phyloP scores from a whole-genome alignment of 2,329 filamentous ascomycete genomes.

The Alternaria triticina region DNA sequence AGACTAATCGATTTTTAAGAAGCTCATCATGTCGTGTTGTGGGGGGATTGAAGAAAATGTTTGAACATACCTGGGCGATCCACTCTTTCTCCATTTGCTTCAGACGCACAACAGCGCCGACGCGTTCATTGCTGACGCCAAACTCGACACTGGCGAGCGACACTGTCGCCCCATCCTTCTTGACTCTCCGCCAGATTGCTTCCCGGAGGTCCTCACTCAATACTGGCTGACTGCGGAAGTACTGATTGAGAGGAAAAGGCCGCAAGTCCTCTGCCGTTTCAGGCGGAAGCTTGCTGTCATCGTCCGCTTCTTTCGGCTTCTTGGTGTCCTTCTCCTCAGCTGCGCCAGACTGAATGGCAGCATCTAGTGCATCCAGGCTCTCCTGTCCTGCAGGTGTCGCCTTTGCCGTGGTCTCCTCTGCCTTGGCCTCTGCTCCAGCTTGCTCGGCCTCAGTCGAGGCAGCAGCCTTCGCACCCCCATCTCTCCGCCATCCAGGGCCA shows the following conservation, averaged over 20 bases:
- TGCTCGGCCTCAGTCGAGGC: constrained; percentile 9
- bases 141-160: constrained; percentile 78
- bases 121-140: constrained; percentile 80
- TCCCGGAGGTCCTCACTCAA: constrained; percentile 76
- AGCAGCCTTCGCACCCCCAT: constrained; percentile 23
- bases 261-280: constrained; percentile 43
- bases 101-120: constrained; percentile 83
- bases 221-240: constrained; percentile 74
- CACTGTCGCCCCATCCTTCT: constrained; percentile 66
- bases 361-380: constrained; percentile 36
- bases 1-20: constrained; percentile 95
- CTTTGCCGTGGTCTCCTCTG: constrained; percentile 28
- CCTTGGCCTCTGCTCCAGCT: constrained; percentile 12
- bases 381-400: constrained; percentile 39
- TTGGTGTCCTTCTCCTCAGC: constrained; percentile 25
- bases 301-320: constrained; percentile 14
- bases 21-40: constrained; percentile 67
- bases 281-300: constrained; percentile 34
- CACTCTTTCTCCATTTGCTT: constrained; percentile 85
- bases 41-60: not conserved
- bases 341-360: constrained; percentile 26
- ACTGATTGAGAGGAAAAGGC: constrained; percentile 77
- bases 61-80: constrained; percentile 71
- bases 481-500: constrained; percentile 27
- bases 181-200: constrained; percentile 74